Base-by-base conservation (phyloP, 768 basidiomycete genomes). In the Tylopilus subfusipes region DNA sequence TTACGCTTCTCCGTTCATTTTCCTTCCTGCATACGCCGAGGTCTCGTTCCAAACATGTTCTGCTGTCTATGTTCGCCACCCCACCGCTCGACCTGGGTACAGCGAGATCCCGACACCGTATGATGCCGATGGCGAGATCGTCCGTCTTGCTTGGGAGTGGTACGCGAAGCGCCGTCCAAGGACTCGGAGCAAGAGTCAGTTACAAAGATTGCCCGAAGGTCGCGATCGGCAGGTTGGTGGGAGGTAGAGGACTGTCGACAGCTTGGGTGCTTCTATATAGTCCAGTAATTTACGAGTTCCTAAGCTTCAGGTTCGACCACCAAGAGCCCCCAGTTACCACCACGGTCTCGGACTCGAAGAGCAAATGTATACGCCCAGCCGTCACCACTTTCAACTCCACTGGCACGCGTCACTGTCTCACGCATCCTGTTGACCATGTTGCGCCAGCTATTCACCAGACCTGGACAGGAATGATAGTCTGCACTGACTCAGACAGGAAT, bases 131-230 rank as follows among this genome's bases (percentile, higher is more conserved):
- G 97, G 97, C 18, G 90, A 95, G 59, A 78, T 97, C 13, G 81
- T 98, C 56, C 85, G 92, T 53, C 81, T 92, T 54, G 88, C 92
- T 4, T 99, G 97, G 97, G 96, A 96, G 72, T 98, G 92, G 91
- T 97, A 93, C 64, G 79, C 84, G 56, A 78, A 84, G 69, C 76
- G 82, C 48, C 78, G 89, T 25, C 82, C 88, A 3, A 73, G 87
- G 59, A 77, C 87, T 54, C 75, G 89, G 61, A 84, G 85, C 58
- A 79, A 81, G 73, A 74, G 71, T 42, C 83, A 86, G 72, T 66
- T 84, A 52, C 76, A 79, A 42, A 74, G 83, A 52, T 78, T 81
- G 77, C 88, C 88, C 5, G 82, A 85, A 67, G 86, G 88, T 65
- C 76, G 89, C 59, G 74, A 65, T 48, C 65, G 65, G 46, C 59